phyloP scores from a whole-genome alignment of 1,139 yeast species.

The Saccharomyces uvarum region DNA sequence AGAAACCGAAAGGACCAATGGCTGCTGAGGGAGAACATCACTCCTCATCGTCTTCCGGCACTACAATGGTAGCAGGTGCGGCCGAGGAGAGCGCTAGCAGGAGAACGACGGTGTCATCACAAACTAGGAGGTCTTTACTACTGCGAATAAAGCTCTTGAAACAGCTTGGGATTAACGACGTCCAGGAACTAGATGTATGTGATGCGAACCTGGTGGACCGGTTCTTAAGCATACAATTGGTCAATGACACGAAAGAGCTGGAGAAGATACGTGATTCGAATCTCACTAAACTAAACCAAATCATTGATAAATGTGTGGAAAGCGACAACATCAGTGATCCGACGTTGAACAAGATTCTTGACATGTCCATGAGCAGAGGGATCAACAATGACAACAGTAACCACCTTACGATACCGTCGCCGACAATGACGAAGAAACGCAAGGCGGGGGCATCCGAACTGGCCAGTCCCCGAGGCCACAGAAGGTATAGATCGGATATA shows the following conservation, averaged over 20 bases:
- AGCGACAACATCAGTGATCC: conserved; percentile 15
- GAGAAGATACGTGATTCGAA: conserved; percentile 17
- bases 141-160: conserved; percentile 8
- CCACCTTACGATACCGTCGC: background rate
- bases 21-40: background rate
- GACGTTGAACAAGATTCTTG: conserved; percentile 13
- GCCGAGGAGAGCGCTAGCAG: background rate
- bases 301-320: conserved; percentile 17
- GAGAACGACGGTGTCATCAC: background rate
- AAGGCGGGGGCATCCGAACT: conserved; percentile 6
- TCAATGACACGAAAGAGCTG: conserved; percentile 14
- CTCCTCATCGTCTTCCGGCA: background rate
- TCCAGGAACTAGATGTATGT: conserved; percentile 5
- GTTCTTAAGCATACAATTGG: conserved; percentile 16
- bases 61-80: background rate
- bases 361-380: conserved; percentile 5
- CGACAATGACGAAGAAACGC: background rate
- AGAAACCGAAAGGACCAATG: background rate
- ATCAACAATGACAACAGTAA: background rate
- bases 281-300: conserved; percentile 12
- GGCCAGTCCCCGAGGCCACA: conserved; percentile 15
- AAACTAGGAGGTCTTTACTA: background rate
- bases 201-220: conserved; percentile 13
- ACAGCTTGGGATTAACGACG: conserved; percentile 14
- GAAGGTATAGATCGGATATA: conserved; percentile 13